Percentiles rank a stretch among this genome's conserved stretches.
These are phyloP conservation scores for Strombidium stylifer DNA, from an alignment of 73 alveolate species.

Conservation along the genomic window DNA sequence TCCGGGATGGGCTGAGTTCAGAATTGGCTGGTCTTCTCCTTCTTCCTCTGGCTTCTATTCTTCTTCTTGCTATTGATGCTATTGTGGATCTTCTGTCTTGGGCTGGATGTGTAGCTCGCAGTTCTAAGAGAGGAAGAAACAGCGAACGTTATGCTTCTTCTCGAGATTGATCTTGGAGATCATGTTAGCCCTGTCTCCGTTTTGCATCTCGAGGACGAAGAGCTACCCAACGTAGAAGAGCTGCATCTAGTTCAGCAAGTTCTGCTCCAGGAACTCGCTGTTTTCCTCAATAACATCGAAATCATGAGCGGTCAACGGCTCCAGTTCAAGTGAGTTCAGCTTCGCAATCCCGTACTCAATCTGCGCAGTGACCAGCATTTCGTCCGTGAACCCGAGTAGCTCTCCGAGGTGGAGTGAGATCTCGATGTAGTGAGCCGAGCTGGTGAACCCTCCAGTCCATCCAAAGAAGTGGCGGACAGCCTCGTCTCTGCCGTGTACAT, in stretches of 20 bases:
- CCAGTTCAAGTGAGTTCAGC: constrained; percentile 43
- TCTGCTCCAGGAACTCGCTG: constrained; percentile 41
- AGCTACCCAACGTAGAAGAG: constrained; percentile 27
- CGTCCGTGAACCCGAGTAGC: constrained; percentile 19
- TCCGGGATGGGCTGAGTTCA: no score
- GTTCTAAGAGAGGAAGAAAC: constrained; percentile 15
- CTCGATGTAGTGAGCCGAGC: constrained; percentile 4
- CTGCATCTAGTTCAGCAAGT: constrained; percentile 43
- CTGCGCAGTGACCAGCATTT: constrained; percentile 17
- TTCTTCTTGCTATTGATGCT: no score
- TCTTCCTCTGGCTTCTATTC: constrained; percentile 4
- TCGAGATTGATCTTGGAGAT: constrained; percentile 3
- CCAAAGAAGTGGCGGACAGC: no score
- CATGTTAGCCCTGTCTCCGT: neutral
- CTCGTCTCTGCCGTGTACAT: no score
- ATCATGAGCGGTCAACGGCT: constrained; percentile 61
- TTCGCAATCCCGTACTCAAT: constrained; percentile 31
- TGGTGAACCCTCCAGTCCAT: constrained; percentile 11
- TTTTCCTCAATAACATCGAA: constrained; percentile 46
- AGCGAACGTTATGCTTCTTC: neutral
- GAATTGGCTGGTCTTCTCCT: neutral
- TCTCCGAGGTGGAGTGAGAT: constrained; percentile 11
- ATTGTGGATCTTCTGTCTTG: constrained; percentile 1
- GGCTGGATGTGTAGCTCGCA: constrained; percentile 39
- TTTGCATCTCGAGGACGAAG: constrained; percentile 15